Percentiles rank a stretch among this genome's conserved stretches.
Evolutionary conservation across 129 eudicot genomes (phyloP).

Genomic region (Tagetes erecta): DNA sequence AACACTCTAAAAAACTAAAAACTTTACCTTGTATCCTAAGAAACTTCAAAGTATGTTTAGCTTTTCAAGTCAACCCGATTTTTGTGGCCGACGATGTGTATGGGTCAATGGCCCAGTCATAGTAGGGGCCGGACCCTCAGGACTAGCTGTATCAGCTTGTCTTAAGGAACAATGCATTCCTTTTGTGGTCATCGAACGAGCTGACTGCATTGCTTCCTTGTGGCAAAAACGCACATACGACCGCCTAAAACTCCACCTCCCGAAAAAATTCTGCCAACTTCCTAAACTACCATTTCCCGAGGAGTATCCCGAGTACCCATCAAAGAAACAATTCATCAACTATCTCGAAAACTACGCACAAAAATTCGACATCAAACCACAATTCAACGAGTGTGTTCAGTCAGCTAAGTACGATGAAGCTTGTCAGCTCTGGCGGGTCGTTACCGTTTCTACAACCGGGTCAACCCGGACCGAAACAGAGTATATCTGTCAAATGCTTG

Average conservation of each 20-base stretch:
- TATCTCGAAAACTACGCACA: constrained; percentile 73
- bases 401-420: constrained; percentile 79
- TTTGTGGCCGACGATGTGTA: constrained; percentile 62
- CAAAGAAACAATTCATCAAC: constrained; percentile 66
- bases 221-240: constrained; percentile 90
- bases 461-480: constrained; percentile 56
- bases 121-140: constrained; percentile 94
- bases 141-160: constrained; percentile 87
- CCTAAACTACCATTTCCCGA: constrained; percentile 81
- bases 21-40: constrained; percentile 9
- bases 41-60: constrained; percentile 50
- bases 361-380: constrained; percentile 68
- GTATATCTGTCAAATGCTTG: constrained; percentile 87
- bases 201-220: constrained; percentile 81
- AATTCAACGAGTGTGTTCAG: constrained; percentile 69
- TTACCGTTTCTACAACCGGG: constrained; percentile 39
- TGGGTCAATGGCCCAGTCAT: constrained; percentile 96
- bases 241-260: constrained; percentile 84
- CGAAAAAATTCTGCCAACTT: constrained; percentile 81
- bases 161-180: constrained; percentile 73
- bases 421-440: constrained; percentile 66
- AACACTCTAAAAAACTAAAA: constrained; percentile 12
- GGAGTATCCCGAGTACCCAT: constrained; percentile 76
- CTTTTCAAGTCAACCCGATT: constrained; percentile 30
- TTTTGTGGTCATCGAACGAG: constrained; percentile 60